Evolutionary conservation across 106 monocot genomes (phyloP), one percentile per base, ranked within the genome.

Genomic region (Dendrobium huoshanense): DNA sequence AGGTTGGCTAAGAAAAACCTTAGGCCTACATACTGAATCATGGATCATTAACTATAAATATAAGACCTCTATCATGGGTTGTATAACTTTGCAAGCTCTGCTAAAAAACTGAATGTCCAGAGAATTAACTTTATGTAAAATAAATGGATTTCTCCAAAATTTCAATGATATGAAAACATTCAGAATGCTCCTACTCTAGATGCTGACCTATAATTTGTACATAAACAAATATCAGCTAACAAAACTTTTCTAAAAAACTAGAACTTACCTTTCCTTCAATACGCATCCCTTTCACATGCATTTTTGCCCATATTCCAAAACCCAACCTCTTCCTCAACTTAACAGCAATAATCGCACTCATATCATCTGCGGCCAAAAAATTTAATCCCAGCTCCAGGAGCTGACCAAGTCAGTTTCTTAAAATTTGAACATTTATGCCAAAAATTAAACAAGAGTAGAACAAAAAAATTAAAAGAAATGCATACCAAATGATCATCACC

Each of bases 211-310:
- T 58, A 13, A 58, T 58, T 65, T 64, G 64, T 64, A 64, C 24
- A 64, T 9, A 15, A 64, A 64, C 25, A 64, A 64, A 51, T 51
- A 51, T 13, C 9, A 51, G 51, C 10, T 8, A 65, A 65, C 64
- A 65, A 65, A 24, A 24, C 15, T 65, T n/a, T 22, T 24, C 64
- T 24, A 7, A 8, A 65, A n/a, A 65, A 25, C 64, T 9, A 8
- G 51, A 1, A 75, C 73, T 76, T 85, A 92, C 94, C 96, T 94
- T 94, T 78, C 96, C 96, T 86, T 97, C 96, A 58, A 97, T 78
- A 88, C 92, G 96, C 90, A 97, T 97, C 78, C 94, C 84, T 67
- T 94, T 97, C 20, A 97, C 75, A 84, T 97, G 94, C 94, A 97
- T 87, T 72, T 91, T 92, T 84, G 96, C 80, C 84, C 87, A 89